Percentiles rank a stretch among this genome's conserved stretches.
Evolutionary conservation across 2,329 filamentous ascomycete genomes (phyloP).

Genomic region (Tolypocladium guangdongense): DNA sequence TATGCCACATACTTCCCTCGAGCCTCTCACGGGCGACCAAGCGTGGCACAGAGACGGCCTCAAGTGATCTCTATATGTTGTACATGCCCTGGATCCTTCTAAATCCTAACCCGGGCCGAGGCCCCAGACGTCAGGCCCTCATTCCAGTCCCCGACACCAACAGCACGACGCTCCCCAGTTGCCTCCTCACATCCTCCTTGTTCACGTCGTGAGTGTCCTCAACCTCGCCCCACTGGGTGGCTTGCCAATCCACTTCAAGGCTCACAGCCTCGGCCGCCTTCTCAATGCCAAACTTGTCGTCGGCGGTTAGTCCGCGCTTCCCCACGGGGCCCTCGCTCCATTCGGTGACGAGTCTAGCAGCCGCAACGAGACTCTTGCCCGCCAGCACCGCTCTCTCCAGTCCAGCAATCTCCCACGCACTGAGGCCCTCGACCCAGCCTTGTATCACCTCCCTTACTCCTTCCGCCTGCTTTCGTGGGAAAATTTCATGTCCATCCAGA

Average conservation of each 20-base stretch:
- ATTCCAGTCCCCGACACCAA: conserved; percentile 55
- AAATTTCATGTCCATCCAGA: conserved; percentile 66
- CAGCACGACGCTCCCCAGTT: conserved; percentile 78
- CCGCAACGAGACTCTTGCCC: conserved; percentile 76
- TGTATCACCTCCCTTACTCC: conserved; percentile 67
- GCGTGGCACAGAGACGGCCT: neutral
- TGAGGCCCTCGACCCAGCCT: conserved; percentile 64
- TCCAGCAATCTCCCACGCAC: conserved; percentile 73
- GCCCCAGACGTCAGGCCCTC: no score
- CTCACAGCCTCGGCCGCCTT: conserved; percentile 69
- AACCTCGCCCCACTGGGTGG: conserved; percentile 84
- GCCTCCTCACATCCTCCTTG: conserved; percentile 76
- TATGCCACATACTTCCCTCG: no score
- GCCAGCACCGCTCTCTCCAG: conserved; percentile 76
- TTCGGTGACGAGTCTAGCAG: conserved; percentile 66
- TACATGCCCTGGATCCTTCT: neutral
- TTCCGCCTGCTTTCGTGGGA: conserved; percentile 62
- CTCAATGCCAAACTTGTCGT: conserved; percentile 59
- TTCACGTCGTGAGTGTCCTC: conserved; percentile 98
- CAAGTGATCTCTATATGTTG: neutral
- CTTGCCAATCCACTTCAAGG: conserved; percentile 86
- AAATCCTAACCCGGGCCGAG: no score
- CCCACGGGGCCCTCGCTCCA: conserved; percentile 69
- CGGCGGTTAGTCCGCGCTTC: conserved; percentile 25
- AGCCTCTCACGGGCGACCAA: no score